phyloP scores from a whole-genome alignment of 202 grass and related monocot genomes.

The Eragrostis tef region DNA sequence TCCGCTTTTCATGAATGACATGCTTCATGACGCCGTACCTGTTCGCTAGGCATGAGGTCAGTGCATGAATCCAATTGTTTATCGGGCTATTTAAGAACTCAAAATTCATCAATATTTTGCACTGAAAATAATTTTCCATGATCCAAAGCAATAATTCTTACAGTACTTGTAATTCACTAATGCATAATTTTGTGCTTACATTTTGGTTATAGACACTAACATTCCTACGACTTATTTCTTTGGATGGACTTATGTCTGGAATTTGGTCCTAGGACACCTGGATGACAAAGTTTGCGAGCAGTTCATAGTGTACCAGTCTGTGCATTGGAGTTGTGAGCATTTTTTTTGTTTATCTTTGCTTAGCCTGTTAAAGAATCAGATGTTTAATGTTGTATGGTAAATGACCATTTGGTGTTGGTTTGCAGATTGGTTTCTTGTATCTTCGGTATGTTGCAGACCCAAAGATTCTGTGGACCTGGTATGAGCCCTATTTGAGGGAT shows the following conservation, averaged over 20 bases:
- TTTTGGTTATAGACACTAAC: conserved; percentile 58
- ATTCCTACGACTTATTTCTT: conserved; percentile 53
- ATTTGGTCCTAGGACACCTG: conserved; percentile 59
- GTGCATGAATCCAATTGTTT: conserved; percentile 28
- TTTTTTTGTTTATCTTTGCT: conserved; percentile 54
- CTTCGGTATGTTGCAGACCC: conserved; percentile 87
- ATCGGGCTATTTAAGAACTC: conserved; percentile 33
- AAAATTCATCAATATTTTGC: conserved; percentile 5
- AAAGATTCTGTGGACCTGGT: conserved; percentile 90
- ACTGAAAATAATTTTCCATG: conserved; percentile 3
- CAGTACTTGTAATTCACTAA: conserved; percentile 22
- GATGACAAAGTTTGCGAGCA: conserved; percentile 67
- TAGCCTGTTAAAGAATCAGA: conserved; percentile 45
- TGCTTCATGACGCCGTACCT: neutral
- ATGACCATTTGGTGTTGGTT: conserved; percentile 28
- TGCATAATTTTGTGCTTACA: conserved; percentile 30
- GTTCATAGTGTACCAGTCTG: conserved; percentile 68
- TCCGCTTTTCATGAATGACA: conserved; percentile 19
- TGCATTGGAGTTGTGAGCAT: conserved; percentile 74
- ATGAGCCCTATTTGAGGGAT: conserved; percentile 92
- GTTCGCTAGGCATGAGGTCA: conserved; percentile 27
- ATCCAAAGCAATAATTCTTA: conserved; percentile 1
- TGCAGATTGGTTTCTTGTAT: conserved; percentile 92
- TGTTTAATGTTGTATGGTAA: conserved; percentile 28
- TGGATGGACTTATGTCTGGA: conserved; percentile 54